phyloP scores from a whole-genome alignment of 148 eudicot species.

The Silene latifolia region DNA sequence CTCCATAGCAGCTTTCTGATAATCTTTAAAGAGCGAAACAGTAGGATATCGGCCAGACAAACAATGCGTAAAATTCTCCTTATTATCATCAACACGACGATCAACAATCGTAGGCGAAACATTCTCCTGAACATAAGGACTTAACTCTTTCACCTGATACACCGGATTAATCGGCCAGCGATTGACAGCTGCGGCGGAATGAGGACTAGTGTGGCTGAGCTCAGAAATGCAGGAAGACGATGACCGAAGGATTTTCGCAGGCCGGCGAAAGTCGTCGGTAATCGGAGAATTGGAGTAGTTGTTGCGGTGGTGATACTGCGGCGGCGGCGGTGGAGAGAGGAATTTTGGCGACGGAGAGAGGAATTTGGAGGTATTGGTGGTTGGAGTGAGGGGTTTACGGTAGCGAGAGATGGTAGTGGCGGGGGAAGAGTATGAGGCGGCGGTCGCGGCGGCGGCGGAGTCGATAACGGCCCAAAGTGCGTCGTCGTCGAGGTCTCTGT shows the following conservation, averaged over 20 bases:
- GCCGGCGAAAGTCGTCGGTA: conserved; percentile 32
- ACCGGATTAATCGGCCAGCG: conserved; percentile 39
- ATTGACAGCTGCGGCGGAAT: conserved; percentile 37
- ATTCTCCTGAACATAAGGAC: conserved; percentile 28
- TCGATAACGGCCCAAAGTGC: conserved; percentile 88
- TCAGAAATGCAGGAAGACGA: conserved; percentile 30
- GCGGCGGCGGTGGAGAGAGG: background rate
- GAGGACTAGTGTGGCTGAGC: conserved; percentile 36
- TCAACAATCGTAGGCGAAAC: conserved; percentile 27
- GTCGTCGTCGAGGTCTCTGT: conserved; percentile 78
- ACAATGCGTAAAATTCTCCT: conserved; percentile 44
- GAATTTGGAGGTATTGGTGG: conserved; percentile 21
- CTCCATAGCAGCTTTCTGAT: conserved; percentile 84
- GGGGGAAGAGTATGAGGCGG: conserved; percentile 34
- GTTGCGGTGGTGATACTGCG: conserved; percentile 15
- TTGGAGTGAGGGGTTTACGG: conserved; percentile 45
- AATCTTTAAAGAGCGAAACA: conserved; percentile 81
- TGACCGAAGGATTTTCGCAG: conserved; percentile 38
- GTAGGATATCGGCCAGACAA: conserved; percentile 69
- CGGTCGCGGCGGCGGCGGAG: conserved; percentile 91
- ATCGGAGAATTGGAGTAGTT: conserved; percentile 22
- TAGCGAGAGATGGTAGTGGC: conserved; percentile 24
- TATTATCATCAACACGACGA: conserved; percentile 27
- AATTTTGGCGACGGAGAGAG: conserved; percentile 14
- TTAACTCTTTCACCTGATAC: background rate